Conservation (phyloP, 139 green algal genomes). For the Chlorella ohadii region DNA sequence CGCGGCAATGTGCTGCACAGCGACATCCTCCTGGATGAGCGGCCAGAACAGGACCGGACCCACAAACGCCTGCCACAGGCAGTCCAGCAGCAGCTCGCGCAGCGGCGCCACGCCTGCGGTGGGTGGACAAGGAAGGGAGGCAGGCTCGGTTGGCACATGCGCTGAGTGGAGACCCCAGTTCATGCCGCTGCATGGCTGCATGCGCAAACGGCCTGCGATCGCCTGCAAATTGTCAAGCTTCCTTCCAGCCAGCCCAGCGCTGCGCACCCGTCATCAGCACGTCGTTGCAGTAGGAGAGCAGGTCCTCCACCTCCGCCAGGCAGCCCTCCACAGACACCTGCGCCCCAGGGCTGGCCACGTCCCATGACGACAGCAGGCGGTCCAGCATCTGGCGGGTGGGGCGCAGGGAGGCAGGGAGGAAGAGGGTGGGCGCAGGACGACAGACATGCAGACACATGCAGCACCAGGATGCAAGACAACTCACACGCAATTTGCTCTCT, state of each 20-base stretch:
- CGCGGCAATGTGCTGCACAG: conserved; percentile 5
- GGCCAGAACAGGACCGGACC: conserved; percentile 73
- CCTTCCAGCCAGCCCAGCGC: no score
- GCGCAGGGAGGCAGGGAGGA: background rate
- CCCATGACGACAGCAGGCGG: conserved; percentile 43
- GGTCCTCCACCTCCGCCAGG: conserved; percentile 92
- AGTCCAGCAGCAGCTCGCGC: conserved; percentile 47
- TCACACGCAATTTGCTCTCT: no score
- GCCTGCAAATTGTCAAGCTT: no score
- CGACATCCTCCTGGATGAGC: conserved; percentile 59
- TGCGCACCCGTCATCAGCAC: conserved; percentile 78
- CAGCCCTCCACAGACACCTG: conserved; percentile 75
- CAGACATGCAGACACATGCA: background rate
- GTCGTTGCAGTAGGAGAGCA: conserved; percentile 95
- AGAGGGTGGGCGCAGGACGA: no score
- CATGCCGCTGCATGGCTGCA: no score
- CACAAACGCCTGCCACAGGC: conserved; percentile 70
- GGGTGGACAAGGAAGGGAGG: background rate
- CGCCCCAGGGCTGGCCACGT: conserved; percentile 38
- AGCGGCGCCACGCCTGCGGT: conserved; percentile 49
- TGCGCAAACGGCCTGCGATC: no score
- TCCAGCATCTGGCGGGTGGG: conserved; percentile 51
- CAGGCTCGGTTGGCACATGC: background rate
- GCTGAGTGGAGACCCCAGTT: no score
- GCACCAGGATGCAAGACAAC: no score